These are phyloP conservation scores for Protomyces gravidus DNA, from an alignment of 1,139 yeast species.

Conservation along the genomic window DNA sequence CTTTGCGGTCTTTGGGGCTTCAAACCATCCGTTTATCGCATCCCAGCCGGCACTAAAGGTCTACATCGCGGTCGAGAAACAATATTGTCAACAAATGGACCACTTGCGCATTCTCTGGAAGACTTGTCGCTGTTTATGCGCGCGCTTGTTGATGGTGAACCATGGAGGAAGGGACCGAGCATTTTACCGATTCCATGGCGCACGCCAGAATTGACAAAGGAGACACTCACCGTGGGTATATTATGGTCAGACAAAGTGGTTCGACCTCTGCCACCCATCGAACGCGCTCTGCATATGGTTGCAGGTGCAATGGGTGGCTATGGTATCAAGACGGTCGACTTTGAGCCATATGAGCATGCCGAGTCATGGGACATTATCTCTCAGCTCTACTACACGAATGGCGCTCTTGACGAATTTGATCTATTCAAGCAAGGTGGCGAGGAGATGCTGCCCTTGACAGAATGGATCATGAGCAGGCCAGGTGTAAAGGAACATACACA, in stretches of 20 bases:
- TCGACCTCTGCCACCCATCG: conserved; percentile 52
- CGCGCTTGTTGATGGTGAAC: conserved; percentile 49
- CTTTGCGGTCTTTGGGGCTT: conserved; percentile 53
- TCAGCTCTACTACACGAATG: conserved; percentile 49
- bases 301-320: conserved; percentile 37
- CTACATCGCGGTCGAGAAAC: conserved; percentile 51
- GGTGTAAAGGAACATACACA: conserved; percentile 35
- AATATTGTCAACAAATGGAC: conserved; percentile 49
- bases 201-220: conserved; percentile 40
- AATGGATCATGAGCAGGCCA: conserved; percentile 33
- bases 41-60: conserved; percentile 48
- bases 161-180: conserved; percentile 55
- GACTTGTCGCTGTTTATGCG: conserved; percentile 58
- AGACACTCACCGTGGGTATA: conserved; percentile 42
- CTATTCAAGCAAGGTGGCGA: conserved; percentile 47
- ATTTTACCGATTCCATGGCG: conserved; percentile 51
- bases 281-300: conserved; percentile 44
- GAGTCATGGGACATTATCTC: conserved; percentile 44
- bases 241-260: conserved; percentile 41
- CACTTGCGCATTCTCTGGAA: conserved; percentile 49
- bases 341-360: conserved; percentile 45
- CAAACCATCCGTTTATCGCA: conserved; percentile 49
- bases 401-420: conserved; percentile 44
- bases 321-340: conserved; percentile 44
- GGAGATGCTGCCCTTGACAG: conserved; percentile 41